Percentiles rank a stretch among this genome's conserved stretches.
Evolutionary conservation across 2,329 filamentous ascomycete genomes (phyloP).

Genomic region (Paraphaeosphaeria sporulosa): DNA sequence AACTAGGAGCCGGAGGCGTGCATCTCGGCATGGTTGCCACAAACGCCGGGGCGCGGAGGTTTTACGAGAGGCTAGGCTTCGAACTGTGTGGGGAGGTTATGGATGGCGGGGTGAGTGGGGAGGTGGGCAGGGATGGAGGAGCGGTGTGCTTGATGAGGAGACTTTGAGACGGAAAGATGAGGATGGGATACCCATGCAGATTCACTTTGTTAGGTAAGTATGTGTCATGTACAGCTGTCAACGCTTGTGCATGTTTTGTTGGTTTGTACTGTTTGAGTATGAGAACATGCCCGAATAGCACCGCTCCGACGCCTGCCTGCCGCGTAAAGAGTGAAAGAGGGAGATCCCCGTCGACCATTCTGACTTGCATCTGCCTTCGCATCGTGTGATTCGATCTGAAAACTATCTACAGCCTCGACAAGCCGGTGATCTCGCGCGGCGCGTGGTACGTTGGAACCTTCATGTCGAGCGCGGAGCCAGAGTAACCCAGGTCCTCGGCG

Average conservation of each 20-base stretch:
- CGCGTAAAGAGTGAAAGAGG: slow-evolving; percentile 6
- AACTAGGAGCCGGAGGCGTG: too few species aligned
- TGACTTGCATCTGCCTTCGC: neutral
- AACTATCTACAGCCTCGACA: slow-evolving; percentile 50
- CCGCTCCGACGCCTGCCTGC: neutral
- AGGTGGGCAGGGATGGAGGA: too few species aligned
- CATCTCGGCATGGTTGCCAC: too few species aligned
- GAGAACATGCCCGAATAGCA: neutral
- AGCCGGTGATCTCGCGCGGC: slow-evolving; percentile 53
- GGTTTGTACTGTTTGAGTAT: neutral
- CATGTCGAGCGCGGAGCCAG: slow-evolving; percentile 77
- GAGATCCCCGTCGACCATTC: neutral
- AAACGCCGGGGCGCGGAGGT: too few species aligned
- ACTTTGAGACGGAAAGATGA: too few species aligned
- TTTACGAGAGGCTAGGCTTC: too few species aligned
- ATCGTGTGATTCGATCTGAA: neutral
- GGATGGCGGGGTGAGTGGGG: too few species aligned
- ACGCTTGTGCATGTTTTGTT: neutral
- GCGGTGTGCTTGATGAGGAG: too few species aligned
- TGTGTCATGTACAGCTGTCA: neutral
- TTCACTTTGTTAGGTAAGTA: neutral
- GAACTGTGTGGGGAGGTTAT: too few species aligned
- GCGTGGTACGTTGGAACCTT: slow-evolving; percentile 65
- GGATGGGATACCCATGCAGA: neutral
- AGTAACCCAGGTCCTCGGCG: slow-evolving; percentile 78